phyloP scores from a whole-genome alignment of 2,329 filamentous ascomycete genomes.

The Fusarium coffeatum region DNA sequence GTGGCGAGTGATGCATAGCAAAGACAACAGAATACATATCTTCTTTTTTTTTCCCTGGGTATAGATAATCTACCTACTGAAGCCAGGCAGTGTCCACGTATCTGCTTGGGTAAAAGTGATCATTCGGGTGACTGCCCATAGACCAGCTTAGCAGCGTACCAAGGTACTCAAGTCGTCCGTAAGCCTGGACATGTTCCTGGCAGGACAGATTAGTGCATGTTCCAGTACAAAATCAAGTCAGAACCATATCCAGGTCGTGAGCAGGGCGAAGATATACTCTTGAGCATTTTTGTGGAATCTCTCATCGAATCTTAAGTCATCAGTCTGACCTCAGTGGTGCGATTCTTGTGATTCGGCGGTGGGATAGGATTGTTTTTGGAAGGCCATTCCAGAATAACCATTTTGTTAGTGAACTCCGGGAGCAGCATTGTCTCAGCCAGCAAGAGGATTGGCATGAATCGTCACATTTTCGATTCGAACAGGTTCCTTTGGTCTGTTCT shows the following conservation, averaged over 20 bases:
- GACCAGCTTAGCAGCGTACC: not conserved
- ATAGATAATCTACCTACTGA: not conserved
- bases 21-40: not conserved
- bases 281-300: not conserved
- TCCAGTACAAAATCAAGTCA: not conserved
- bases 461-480: conserved; percentile 76
- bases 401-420: not conserved
- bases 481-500: conserved; percentile 76
- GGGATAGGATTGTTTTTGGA: not conserved
- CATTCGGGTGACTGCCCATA: not conserved
- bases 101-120: not conserved
- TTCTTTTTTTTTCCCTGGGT: not conserved
- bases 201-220: not conserved
- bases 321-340: not conserved
- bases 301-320: not conserved
- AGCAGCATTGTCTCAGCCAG: conserved; percentile 57
- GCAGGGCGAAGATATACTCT: not conserved
- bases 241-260: not conserved
- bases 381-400: not conserved
- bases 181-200: not conserved
- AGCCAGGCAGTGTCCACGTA: not conserved
- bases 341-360: not conserved
- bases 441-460: conserved; percentile 83
- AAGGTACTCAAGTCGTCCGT: not conserved
- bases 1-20: not conserved